Evolutionary conservation across 768 basidiomycete genomes (phyloP).

Genomic region (Tricholoma sp.): DNA sequence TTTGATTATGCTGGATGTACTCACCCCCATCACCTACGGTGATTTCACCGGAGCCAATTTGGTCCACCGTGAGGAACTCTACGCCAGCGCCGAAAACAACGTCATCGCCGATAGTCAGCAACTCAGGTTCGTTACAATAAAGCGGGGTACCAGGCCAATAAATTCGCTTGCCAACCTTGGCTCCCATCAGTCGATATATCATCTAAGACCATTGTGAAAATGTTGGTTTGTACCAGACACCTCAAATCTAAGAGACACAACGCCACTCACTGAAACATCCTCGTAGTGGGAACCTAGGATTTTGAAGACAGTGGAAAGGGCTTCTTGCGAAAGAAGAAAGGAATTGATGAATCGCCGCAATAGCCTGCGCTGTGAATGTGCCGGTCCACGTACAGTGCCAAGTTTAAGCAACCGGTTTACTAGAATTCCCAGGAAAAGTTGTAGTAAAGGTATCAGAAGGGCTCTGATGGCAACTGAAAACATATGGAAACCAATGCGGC

Average conservation of each 20-base stretch:
- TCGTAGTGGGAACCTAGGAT: conserved; percentile 45
- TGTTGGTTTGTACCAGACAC: no score
- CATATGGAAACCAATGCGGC: conserved; percentile 34
- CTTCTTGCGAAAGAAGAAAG: conserved; percentile 29
- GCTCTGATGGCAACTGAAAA: conserved; percentile 34
- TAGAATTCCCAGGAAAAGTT: conserved; percentile 32
- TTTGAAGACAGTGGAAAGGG: conserved; percentile 31
- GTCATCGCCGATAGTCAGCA: conserved; percentile 43
- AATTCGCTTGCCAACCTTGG: conserved; percentile 41
- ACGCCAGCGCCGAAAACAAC: conserved; percentile 45
- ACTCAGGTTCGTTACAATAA: conserved; percentile 41
- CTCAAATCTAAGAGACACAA: no score
- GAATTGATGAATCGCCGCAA: conserved; percentile 35
- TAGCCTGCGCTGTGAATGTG: conserved; percentile 25
- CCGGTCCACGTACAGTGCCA: conserved; percentile 22
- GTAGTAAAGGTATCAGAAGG: conserved; percentile 32
- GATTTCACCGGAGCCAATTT: conserved; percentile 34
- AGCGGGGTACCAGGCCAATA: conserved; percentile 47
- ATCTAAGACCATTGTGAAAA: conserved; percentile 15
- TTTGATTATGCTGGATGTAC: conserved; percentile 1
- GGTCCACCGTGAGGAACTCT: conserved; percentile 39
- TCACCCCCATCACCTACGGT: conserved; percentile 34
- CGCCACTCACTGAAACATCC: conserved; percentile 31
- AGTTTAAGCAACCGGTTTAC: conserved; percentile 38
- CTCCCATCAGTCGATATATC: conserved; percentile 43